Evolutionary conservation across 768 basidiomycete species (phyloP).

Genomic region (Boletus sensibilis): DNA sequence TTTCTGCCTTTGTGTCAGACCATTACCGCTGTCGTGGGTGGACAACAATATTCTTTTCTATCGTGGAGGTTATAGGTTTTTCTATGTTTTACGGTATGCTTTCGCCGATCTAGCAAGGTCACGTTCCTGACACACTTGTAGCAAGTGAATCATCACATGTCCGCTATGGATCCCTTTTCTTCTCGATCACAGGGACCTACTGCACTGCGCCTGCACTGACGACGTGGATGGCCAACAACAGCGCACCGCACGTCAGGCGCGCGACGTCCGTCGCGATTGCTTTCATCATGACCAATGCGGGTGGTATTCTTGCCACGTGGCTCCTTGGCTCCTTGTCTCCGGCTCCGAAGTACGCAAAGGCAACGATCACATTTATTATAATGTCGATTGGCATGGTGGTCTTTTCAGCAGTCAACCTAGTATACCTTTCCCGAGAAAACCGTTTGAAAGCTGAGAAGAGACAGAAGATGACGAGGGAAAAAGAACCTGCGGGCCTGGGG

Average conservation of each 20-base stretch:
- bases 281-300: conserved; percentile 57
- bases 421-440: conserved; percentile 45
- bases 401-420: conserved; percentile 38
- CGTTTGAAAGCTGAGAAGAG: conserved; percentile 43
- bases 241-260: conserved; percentile 52
- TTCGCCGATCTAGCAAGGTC: background rate
- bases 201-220: conserved; percentile 50
- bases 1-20: conserved; percentile 52
- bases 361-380: conserved; percentile 37
- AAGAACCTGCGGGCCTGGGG: conserved; percentile 44
- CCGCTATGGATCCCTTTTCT: conserved; percentile 57
- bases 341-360: conserved; percentile 49
- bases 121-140: conserved; percentile 2
- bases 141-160: conserved; percentile 34
- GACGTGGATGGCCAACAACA: conserved; percentile 64
- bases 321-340: conserved; percentile 50
- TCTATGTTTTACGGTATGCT: conserved; percentile 52
- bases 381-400: conserved; percentile 41
- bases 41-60: conserved; percentile 43
- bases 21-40: conserved; percentile 49
- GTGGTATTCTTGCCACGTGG: conserved; percentile 63
- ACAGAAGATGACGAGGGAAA: conserved; percentile 25
- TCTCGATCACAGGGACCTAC: conserved; percentile 54
- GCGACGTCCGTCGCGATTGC: conserved; percentile 59
- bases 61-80: conserved; percentile 50